Evolutionary conservation across 352 stramenopile genomes (phyloP).

Genomic region (Phytophthora multivora): DNA sequence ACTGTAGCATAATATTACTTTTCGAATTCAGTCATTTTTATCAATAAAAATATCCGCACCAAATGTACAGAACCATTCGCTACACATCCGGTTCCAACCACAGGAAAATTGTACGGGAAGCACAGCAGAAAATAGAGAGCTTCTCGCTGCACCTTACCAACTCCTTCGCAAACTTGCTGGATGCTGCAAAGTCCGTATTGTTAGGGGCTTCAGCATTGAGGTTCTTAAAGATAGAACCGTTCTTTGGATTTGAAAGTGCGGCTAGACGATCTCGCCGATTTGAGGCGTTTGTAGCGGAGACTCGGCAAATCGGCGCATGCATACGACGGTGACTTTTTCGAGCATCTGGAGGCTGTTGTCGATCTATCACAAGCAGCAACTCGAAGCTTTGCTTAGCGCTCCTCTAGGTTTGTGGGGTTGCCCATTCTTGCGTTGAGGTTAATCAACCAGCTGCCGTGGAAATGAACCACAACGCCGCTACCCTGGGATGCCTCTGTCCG

Average conservation of each 20-base stretch:
- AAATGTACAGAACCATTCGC: too few relatives aligned
- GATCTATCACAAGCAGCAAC: neutral
- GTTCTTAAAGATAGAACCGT: too few relatives aligned
- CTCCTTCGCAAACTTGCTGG: neutral
- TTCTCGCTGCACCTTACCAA: neutral
- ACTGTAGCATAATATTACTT: too few relatives aligned
- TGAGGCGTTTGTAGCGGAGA: neutral
- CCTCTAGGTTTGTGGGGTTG: too few relatives aligned
- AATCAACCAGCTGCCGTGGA: neutral
- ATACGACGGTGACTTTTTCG: neutral
- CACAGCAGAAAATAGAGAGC: too few relatives aligned
- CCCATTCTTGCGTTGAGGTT: neutral
- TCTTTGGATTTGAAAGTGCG: slow-evolving; percentile 1
- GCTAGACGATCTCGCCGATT: slow-evolving; percentile 3
- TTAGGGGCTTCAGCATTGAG: neutral
- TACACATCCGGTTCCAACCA: too few relatives aligned
- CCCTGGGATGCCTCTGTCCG: neutral
- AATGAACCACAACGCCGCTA: neutral
- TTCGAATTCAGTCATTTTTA: too few relatives aligned
- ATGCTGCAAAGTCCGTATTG: neutral
- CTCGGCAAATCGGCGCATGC: neutral
- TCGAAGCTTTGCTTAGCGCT: too few relatives aligned
- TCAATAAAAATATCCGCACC: too few relatives aligned
- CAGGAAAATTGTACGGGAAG: too few relatives aligned
- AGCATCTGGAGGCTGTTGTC: slow-evolving; percentile 1